phyloP scores from a whole-genome alignment of 495 filamentous ascomycete species.

The Oleoguttula mirabilis region DNA sequence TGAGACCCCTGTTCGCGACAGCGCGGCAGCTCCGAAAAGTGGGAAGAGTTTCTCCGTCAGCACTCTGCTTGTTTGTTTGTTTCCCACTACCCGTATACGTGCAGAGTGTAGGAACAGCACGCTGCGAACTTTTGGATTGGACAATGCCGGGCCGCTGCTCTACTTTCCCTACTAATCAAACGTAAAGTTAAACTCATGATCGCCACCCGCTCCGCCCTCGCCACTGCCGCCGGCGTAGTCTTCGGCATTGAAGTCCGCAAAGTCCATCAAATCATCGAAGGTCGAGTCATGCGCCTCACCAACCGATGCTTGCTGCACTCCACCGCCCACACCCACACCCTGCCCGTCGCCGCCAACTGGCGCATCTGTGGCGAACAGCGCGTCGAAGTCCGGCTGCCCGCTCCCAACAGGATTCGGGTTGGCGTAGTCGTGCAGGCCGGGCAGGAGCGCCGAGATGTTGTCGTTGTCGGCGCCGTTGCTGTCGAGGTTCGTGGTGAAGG shows the following conservation, averaged over 20 bases:
- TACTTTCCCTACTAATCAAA: slow-evolving; percentile 15
- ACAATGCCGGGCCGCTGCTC: too few relatives aligned
- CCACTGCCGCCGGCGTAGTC: slow-evolving; percentile 2
- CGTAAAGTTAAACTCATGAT: slow-evolving; percentile 11
- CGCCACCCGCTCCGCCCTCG: neutral
- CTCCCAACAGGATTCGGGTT: neutral
- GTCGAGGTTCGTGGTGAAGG: slow-evolving; percentile 8
- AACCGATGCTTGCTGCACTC: neutral
- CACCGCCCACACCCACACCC: neutral
- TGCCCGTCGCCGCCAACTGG: neutral
- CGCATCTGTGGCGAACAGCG: slow-evolving; percentile 3
- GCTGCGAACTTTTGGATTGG: too few relatives aligned
- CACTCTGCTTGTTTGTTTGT: too few relatives aligned
- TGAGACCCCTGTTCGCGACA: too few relatives aligned
- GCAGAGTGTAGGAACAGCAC: too few relatives aligned
- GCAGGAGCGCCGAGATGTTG: slow-evolving; percentile 8
- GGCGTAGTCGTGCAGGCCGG: slow-evolving; percentile 18
- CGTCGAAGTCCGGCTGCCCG: slow-evolving; percentile 7
- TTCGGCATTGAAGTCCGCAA: slow-evolving; percentile 13
- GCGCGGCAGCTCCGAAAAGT: too few relatives aligned
- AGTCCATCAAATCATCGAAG: slow-evolving; percentile 19
- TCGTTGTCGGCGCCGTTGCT: slow-evolving; percentile 4
- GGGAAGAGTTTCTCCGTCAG: too few relatives aligned
- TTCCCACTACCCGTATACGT: too few relatives aligned
- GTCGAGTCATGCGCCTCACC: neutral